These are phyloP conservation scores for Penicillium arizonense DNA, from an alignment of 495 filamentous ascomycete species.

Conservation along the genomic window DNA sequence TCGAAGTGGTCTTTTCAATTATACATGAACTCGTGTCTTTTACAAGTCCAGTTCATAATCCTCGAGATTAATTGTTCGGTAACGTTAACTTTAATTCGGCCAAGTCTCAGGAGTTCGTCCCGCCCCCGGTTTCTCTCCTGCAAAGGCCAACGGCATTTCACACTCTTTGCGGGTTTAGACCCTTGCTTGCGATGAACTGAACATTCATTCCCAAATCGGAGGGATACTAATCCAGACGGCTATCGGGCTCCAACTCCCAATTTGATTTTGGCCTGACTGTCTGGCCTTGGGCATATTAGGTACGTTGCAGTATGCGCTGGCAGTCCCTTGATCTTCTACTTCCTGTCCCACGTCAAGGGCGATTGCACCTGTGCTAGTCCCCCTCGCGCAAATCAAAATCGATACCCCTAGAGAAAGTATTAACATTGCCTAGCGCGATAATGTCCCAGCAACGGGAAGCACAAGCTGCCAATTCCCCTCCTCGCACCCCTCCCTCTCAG, in stretches of 20 bases:
- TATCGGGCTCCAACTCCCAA: no score
- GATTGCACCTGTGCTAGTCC: not conserved
- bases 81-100: no score
- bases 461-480: constrained; percentile 34
- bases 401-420: not conserved
- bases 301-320: constrained; percentile 10
- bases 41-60: no score
- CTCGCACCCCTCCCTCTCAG: constrained; percentile 45
- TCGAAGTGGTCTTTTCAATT: no score
- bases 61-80: no score
- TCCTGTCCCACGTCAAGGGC: not conserved
- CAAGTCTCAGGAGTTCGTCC: constrained; percentile 24
- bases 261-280: not conserved
- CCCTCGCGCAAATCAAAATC: not conserved
- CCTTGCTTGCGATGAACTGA: no score
- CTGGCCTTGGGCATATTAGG: constrained; percentile 16
- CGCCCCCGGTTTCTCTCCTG: constrained; percentile 11
- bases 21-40: no score
- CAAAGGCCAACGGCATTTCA: not conserved
- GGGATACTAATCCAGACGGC: no score
- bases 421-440: constrained; percentile 22
- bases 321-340: not conserved
- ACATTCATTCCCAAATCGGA: no score
- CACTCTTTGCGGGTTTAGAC: not conserved
- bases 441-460: constrained; percentile 34